Conservation (phyloP, 2,329 filamentous ascomycete species). For the Alternaria sp. region DNA sequence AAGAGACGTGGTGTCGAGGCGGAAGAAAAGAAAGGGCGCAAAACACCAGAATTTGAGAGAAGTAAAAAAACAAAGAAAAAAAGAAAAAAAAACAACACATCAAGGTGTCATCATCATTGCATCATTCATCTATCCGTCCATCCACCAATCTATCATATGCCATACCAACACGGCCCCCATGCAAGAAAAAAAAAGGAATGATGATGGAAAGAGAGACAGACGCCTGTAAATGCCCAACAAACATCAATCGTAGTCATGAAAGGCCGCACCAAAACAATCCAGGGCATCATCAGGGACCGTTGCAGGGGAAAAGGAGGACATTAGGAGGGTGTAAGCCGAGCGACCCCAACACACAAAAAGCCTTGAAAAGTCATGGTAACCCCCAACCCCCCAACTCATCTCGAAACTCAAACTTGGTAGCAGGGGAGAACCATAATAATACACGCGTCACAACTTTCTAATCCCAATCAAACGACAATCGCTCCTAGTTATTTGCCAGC, state of each 20-base stretch:
- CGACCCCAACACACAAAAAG: neutral
- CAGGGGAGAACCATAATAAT: conserved; percentile 11
- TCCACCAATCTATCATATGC: conserved; percentile 2
- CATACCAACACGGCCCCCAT: neutral
- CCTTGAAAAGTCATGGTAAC: conserved; percentile 3
- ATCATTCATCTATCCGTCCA: neutral
- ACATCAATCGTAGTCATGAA: conserved; percentile 7
- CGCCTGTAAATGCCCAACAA: conserved; percentile 19
- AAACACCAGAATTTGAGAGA: neutral
- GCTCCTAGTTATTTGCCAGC: conserved; percentile 27
- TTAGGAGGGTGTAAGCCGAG: neutral
- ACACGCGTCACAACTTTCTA: conserved; percentile 4
- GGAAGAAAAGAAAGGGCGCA: no score
- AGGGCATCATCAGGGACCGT: neutral
- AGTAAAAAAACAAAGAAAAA: neutral
- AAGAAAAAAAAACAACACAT: no score
- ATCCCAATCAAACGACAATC: neutral
- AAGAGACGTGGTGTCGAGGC: no score
- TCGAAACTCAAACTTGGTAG: neutral
- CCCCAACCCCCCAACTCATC: neutral
- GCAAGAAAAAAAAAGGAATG: neutral
- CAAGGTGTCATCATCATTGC: neutral
- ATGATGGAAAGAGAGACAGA: neutral
- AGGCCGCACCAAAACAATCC: neutral
- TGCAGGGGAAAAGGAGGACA: neutral